Percentiles rank a stretch among this genome's conserved stretches.
These are phyloP conservation scores for Coemansia sp. DNA, from an alignment of 192 early-diverging fungal species.

Conservation along the genomic window DNA sequence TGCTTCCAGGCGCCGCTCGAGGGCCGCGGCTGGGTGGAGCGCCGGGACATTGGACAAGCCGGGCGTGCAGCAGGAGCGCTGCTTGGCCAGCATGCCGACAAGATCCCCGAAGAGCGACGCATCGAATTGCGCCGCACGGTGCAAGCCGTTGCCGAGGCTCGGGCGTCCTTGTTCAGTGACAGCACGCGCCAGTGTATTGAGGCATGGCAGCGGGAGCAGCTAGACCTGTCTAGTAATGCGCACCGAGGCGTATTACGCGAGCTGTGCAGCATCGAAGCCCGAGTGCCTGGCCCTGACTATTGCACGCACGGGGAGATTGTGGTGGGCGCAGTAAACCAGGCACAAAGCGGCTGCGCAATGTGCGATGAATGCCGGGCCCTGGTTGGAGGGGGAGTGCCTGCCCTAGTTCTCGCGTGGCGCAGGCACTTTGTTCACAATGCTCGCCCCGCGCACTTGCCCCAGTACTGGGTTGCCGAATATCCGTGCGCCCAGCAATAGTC, in stretches of 20 bases:
- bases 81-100: background rate
- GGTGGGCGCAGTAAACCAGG: conserved; percentile 5
- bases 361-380: conserved; percentile 22
- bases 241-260: conserved; percentile 16
- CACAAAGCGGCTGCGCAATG: background rate
- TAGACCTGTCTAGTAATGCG: background rate
- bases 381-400: conserved; percentile 16
- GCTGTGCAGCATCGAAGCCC: conserved; percentile 23
- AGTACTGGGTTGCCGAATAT: conserved; percentile 39
- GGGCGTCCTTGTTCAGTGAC: conserved; percentile 4
- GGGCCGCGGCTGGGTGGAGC: conserved; percentile 43
- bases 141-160: background rate
- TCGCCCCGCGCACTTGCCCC: conserved; percentile 32
- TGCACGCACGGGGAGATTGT: conserved; percentile 44
- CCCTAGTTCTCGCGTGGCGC: conserved; percentile 34
- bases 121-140: conserved; percentile 7
- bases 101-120: conserved; percentile 22
- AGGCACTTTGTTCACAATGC: conserved; percentile 42
- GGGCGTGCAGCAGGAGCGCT: conserved; percentile 34
- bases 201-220: background rate
- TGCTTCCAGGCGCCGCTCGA: conserved; percentile 45
- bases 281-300: conserved; percentile 33
- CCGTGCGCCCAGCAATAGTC: background rate
- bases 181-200: background rate
- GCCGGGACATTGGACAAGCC: conserved; percentile 22